These are phyloP conservation scores for Nannochloropsis salina DNA, from an alignment of 108 stramenopile genomes.

Conservation along the genomic window DNA sequence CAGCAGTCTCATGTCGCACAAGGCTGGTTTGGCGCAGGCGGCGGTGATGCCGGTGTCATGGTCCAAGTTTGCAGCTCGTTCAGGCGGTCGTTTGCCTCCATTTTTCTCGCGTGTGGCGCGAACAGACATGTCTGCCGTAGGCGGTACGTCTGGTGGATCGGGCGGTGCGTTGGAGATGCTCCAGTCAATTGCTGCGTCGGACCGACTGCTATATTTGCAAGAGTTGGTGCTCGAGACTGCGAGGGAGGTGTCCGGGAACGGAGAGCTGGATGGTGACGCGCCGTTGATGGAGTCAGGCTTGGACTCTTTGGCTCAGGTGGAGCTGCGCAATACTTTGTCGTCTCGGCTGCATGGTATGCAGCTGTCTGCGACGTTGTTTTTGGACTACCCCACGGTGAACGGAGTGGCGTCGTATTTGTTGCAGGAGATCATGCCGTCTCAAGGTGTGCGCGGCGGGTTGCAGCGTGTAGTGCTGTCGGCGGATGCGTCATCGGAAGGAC, in stretches of 20 bases:
- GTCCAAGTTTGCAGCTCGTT: not conserved
- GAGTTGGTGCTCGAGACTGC: not conserved
- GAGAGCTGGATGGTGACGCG: not conserved
- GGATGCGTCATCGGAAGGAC: slow-evolving; percentile 13
- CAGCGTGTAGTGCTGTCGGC: not conserved
- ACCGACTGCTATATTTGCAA: not conserved
- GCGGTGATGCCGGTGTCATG: not conserved
- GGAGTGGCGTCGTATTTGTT: not conserved
- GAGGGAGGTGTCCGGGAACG: not conserved
- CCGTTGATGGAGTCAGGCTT: not conserved
- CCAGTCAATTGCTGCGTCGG: not conserved
- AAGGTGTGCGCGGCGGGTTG: not conserved
- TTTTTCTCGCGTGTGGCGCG: not conserved
- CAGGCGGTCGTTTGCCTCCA: not conserved
- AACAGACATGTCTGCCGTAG: not conserved
- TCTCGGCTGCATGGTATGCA: not conserved
- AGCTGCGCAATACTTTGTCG: not conserved
- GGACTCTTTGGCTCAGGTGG: not conserved
- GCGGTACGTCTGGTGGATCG: not conserved
- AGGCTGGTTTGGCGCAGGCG: not conserved
- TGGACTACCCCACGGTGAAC: slow-evolving; percentile 3
- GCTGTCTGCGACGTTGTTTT: not conserved
- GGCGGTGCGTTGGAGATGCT: not conserved
- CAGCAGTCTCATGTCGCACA: not conserved
- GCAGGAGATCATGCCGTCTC: not conserved